Evolutionary conservation across 1,284 basidiomycete genomes (phyloP).

Genomic region (Austroboletus niveus): DNA sequence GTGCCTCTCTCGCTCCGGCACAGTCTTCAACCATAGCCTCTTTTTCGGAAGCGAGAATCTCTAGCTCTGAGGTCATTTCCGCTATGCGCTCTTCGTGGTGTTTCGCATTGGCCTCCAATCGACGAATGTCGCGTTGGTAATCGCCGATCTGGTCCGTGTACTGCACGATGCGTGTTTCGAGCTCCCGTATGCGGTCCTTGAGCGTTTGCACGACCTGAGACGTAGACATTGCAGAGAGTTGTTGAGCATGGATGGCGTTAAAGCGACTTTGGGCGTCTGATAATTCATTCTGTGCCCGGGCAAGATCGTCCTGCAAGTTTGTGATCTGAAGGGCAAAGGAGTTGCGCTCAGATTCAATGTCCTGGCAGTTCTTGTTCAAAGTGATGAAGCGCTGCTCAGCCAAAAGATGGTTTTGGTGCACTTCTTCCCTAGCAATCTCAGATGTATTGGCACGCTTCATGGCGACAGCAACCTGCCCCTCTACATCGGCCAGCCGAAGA

Average conservation of each 20-base stretch:
- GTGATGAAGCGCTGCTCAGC: slow-evolving; percentile 36
- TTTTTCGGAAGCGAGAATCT: slow-evolving; percentile 60
- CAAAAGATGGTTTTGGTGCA: slow-evolving; percentile 26
- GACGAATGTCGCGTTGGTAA: slow-evolving; percentile 71
- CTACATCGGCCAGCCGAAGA: slow-evolving; percentile 18
- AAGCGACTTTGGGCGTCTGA: slow-evolving; percentile 56
- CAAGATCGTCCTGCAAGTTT: slow-evolving; percentile 60
- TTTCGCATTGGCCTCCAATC: slow-evolving; percentile 67
- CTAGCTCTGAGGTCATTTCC: slow-evolving; percentile 67
- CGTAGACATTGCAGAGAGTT: slow-evolving; percentile 58
- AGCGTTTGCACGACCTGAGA: slow-evolving; percentile 53
- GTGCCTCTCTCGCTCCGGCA: slow-evolving; percentile 63
- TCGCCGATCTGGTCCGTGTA: slow-evolving; percentile 69
- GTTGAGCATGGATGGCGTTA: slow-evolving; percentile 57
- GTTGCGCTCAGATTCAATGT: slow-evolving; percentile 60
- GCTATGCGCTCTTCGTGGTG: slow-evolving; percentile 68
- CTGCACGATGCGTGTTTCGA: slow-evolving; percentile 58
- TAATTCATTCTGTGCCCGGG: slow-evolving; percentile 50
- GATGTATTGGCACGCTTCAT: slow-evolving; percentile 31
- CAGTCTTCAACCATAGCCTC: slow-evolving; percentile 80
- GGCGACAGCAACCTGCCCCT: slow-evolving; percentile 33
- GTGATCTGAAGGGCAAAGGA: slow-evolving; percentile 58
- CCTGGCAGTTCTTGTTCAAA: slow-evolving; percentile 44
- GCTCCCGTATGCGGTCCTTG: slow-evolving; percentile 59
- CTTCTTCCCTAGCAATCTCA: slow-evolving; percentile 38